Evolutionary conservation across 352 stramenopile species (phyloP).

Genomic region (Pythium dissotocum): DNA sequence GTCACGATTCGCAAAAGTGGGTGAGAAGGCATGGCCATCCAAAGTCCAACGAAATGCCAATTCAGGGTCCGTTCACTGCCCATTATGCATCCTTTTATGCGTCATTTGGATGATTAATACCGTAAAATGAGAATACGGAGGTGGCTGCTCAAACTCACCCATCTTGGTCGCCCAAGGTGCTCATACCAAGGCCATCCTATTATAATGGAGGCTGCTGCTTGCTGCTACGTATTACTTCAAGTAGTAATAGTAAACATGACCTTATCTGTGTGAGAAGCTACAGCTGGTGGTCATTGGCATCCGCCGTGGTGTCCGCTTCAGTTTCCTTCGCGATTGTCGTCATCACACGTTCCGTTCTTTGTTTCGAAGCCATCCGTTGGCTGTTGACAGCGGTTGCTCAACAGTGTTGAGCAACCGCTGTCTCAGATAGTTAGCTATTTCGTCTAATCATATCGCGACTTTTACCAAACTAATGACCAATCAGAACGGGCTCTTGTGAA

Average conservation of each 20-base stretch:
- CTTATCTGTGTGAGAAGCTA: no score
- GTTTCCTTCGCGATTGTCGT: not conserved
- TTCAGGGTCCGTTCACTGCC: not conserved
- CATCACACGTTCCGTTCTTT: not conserved
- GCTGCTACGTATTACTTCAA: no score
- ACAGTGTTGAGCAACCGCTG: not conserved
- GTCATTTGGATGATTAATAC: no score
- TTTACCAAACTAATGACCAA: not conserved
- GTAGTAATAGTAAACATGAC: no score
- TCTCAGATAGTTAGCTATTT: not conserved
- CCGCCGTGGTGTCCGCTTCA: not conserved
- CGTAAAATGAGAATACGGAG: no score
- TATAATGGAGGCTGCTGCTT: no score
- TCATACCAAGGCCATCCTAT: no score
- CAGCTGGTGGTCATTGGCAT: not conserved
- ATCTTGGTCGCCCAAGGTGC: no score
- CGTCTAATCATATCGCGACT: not conserved
- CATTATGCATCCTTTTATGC: no score
- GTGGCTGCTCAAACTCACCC: no score
- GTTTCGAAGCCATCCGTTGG: not conserved
- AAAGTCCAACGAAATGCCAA: not conserved
- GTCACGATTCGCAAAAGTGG: not conserved
- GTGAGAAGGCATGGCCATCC: conserved; percentile 12
- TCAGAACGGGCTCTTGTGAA: not conserved
- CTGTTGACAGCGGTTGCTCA: not conserved